Percentiles rank a stretch among this genome's conserved stretches.
These are phyloP conservation scores for Beauveria brongniartii DNA, from an alignment of 2,329 filamentous ascomycete genomes.

Conservation along the genomic window DNA sequence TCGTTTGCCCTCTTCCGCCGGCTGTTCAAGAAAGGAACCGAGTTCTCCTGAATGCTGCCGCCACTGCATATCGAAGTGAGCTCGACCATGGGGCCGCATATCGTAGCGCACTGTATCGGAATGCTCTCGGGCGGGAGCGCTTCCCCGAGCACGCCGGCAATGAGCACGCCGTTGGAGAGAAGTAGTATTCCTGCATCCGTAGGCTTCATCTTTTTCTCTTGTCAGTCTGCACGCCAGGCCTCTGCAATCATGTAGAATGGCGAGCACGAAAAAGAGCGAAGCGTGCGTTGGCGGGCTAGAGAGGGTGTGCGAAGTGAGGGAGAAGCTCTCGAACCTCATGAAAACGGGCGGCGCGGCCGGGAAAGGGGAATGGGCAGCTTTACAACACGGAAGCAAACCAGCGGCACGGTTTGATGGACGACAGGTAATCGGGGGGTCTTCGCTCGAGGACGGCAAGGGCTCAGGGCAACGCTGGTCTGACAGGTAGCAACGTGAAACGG, in stretches of 20 bases:
- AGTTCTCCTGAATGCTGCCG: neutral
- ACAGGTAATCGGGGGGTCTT: neutral
- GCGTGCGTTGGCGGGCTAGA: neutral
- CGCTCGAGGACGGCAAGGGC: neutral
- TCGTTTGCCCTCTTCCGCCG: neutral
- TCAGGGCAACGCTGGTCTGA: conserved; percentile 3
- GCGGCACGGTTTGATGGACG: neutral
- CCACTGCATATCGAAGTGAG: conserved; percentile 28
- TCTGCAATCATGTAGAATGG: neutral
- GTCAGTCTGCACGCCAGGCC: neutral
- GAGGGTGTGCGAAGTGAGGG: neutral
- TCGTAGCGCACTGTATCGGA: conserved; percentile 31
- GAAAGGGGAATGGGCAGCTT: neutral
- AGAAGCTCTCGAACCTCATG: neutral
- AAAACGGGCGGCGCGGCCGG: neutral
- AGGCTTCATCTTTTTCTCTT: conserved; percentile 20
- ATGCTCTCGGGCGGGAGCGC: conserved; percentile 28
- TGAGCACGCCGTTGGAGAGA: conserved; percentile 20
- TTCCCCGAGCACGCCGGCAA: conserved; percentile 20
- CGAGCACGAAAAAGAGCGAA: neutral
- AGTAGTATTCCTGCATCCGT: conserved; percentile 19
- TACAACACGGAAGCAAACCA: neutral
- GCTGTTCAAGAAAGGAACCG: neutral
- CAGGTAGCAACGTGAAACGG: conserved; percentile 8
- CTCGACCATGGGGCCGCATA: conserved; percentile 36